Base-by-base conservation (phyloP, 352 stramenopile genomes). In the Globisporangium iwayamae region DNA sequence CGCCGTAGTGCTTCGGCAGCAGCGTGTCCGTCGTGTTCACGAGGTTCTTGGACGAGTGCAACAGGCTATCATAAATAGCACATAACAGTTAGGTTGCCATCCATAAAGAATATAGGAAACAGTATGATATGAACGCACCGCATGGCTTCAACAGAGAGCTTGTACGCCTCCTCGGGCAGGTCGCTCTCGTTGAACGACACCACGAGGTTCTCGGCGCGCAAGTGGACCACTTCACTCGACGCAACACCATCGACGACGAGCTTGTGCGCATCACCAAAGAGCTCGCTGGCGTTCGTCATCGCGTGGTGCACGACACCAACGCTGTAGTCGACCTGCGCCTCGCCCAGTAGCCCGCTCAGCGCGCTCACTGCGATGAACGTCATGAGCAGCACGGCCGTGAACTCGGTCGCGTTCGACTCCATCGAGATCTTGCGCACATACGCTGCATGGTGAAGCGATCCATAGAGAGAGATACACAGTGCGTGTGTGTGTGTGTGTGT, bases 261-360 rank as follows among this genome's bases (percentile, higher is more conserved):
- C 1, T 65, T 54, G 43, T 79, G 79, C 16, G 79, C 68, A 13
- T 73, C 62, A 22, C 70, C 60, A 46, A 94, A 91, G 47, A 77
- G 63, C 34, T 77, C 50, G 47, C 81, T 92, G 3, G 74, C 77
- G 63, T 94, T 94, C 43, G 71, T 76, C 83, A 94, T 90, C 20
- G 81, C 85, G 55, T 89, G 74, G 45, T 76, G 73, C 58, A 92
- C 73, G 34, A 90, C 73, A 9, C 84, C 75, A n/a, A 83, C 79
- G 56, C 83, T 91, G 78, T 94, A 94, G 69, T 94, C 83, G 32
- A 92, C 81, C 56, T 94, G 85, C 32, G 81, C 85, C 66, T 92
- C 83, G 54, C 83, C 85, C 34, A 94, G 64, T 14, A 94, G 69
- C 10, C 85, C 85, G 8, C 79, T 81, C 10, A 94, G 65, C 11